Evolutionary conservation across 192 early-diverging fungal species (phyloP).

Genomic region (Dispira simplex): DNA sequence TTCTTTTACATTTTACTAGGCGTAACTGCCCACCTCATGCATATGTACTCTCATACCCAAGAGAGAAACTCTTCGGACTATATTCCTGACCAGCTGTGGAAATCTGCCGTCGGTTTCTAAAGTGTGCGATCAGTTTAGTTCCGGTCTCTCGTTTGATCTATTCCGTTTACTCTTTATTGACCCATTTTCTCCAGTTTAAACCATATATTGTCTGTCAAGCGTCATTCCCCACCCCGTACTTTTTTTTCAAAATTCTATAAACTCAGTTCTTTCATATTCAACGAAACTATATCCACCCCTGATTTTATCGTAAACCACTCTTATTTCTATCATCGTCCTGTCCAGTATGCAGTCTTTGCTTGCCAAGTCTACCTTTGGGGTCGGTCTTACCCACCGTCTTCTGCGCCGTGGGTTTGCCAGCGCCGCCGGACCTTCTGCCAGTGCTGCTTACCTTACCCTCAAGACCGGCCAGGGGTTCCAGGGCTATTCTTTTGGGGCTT

Average conservation of each 20-base stretch:
- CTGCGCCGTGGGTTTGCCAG: slow-evolving; percentile 23
- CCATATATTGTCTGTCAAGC: too few relatives aligned
- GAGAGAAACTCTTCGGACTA: slow-evolving; percentile 85
- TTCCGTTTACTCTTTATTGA: not conserved
- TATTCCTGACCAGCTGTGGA: slow-evolving; percentile 64
- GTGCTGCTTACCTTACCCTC: slow-evolving; percentile 40
- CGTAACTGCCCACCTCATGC: slow-evolving; percentile 3
- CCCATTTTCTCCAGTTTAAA: too few relatives aligned
- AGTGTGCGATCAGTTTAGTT: slow-evolving; percentile 2
- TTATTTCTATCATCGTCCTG: not conserved
- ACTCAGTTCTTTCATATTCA: too few relatives aligned
- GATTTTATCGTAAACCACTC: not conserved
- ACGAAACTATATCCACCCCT: not conserved
- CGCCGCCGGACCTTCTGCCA: slow-evolving; percentile 16
- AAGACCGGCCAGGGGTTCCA: slow-evolving; percentile 67
- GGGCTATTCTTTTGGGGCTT: slow-evolving; percentile 77
- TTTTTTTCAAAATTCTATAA: too few relatives aligned
- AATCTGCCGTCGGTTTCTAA: slow-evolving; percentile 27
- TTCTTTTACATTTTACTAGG: too few relatives aligned
- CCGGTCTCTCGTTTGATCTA: slow-evolving; percentile 13
- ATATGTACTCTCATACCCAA: slow-evolving; percentile 66
- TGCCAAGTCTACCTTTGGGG: not conserved
- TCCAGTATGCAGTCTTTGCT: not conserved
- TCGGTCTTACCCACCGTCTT: not conserved
- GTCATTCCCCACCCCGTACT: too few relatives aligned